Base-by-base conservation (phyloP, 2,329 filamentous ascomycete species). In the Catunica adiposa region DNA sequence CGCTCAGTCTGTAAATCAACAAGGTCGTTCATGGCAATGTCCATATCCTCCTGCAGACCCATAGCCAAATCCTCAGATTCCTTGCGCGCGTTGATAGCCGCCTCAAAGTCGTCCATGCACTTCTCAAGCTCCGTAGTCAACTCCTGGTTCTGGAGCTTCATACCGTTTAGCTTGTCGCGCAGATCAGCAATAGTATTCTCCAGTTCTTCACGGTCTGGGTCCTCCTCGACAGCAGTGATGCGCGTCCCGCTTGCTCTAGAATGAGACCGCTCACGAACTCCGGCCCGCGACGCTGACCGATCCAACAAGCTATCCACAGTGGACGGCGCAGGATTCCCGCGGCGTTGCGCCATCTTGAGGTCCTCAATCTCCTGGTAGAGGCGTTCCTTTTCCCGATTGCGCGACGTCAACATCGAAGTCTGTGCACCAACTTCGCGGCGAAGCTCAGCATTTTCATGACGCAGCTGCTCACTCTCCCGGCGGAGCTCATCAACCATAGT, bases 301-400 rank as follows among this genome's bases (percentile, higher is more conserved):
- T 97, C 92, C 31, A 97, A 78, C 46, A 97, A 84, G 65, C 89
- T 95, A 65, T 97, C 92, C 4, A 90, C 82, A 1, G 88, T 79
- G 0, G 79, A 80, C 0, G 77, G 74, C 1, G 76, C 75, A 11
- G 55, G 44, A 3, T 73, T 64, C 61, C 77, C 84, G 60, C 87
- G 82, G 55, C 89, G 82, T 61, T 89, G 83, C 1, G 85, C 81
- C 63, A 97, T 80, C 69, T 97, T 98, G 60, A 98, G 74, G 59
- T 96, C 89, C 68, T 98, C 92, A 60, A 97, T 97, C 66, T 98
- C 90, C 65, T 95, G 88, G 67, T 97, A 94, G 7, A 98, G 74
- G 3, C 89, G 81, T 66, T 97, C 89, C 65, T 95, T 94, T 66
- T 98, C 92, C 25, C 89, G 84, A 64, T 96, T 96, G 23, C 92